Conservation (phyloP, 768 basidiomycete species). For the Boletus rubescentipes region DNA sequence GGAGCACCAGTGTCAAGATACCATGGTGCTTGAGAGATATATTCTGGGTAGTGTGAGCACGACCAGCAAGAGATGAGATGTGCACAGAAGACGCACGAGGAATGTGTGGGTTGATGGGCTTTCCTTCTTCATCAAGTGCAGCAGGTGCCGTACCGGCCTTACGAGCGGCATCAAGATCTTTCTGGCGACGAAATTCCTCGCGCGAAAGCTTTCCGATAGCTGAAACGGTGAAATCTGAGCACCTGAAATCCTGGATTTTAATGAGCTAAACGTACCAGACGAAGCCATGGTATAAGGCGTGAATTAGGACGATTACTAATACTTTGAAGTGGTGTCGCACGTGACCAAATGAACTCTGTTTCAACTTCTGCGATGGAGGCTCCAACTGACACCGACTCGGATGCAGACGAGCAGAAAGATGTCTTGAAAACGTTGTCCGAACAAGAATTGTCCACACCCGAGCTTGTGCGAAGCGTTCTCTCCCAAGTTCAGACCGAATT, state of each 20-base stretch:
- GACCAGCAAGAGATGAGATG: neutral
- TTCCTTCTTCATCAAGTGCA: constrained; percentile 92
- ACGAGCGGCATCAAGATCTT: constrained; percentile 96
- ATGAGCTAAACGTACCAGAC: constrained; percentile 19
- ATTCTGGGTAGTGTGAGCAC: constrained; percentile 54
- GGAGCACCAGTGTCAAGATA: constrained; percentile 94
- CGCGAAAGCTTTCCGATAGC: constrained; percentile 82
- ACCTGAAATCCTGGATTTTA: neutral
- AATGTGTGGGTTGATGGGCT: constrained; percentile 97
- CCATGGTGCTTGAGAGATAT: constrained; percentile 99
- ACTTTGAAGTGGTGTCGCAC: neutral
- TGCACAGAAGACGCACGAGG: constrained; percentile 67
- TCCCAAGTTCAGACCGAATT: constrained; percentile 28
- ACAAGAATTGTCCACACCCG: neutral
- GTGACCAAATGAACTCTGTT: neutral
- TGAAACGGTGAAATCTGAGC: constrained; percentile 16
- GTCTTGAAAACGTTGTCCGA: constrained; percentile 9
- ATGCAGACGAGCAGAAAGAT: constrained; percentile 10
- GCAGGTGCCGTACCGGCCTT: constrained; percentile 98
- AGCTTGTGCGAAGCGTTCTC: constrained; percentile 18
- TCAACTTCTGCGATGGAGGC: neutral
- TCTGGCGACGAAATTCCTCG: constrained; percentile 92
- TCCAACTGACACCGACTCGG: neutral
- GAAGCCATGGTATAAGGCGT: constrained; percentile 20
- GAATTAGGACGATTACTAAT: neutral